Evolutionary conservation across 129 eudicot genomes (phyloP), one percentile per base, ranked within the genome.

Genomic region (Erigeron canadensis): DNA sequence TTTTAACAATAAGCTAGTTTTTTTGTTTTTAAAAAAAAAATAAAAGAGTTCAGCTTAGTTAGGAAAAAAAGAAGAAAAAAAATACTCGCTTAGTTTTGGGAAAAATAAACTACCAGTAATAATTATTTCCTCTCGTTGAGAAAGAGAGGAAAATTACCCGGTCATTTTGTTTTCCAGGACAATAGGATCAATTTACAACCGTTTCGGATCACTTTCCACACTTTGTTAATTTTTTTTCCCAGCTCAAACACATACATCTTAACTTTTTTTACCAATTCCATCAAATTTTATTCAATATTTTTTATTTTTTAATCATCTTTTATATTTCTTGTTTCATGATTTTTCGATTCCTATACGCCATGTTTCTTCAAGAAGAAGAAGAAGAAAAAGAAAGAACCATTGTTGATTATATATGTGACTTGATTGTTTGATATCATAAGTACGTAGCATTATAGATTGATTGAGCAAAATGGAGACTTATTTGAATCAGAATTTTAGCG

Each of bases 401-500:
- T 18, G 22, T 34, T 37, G 18, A 38, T 76, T 17, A 13, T 19
- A 68, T 21, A 21, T 46, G 41, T 34, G 40, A 18, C 68, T 76
- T 58, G 23, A 59, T 58, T 72, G 46, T 28, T 75, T 28, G 2
- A 23, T 40, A 9, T 16, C 37, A n/a, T 59, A 46, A 67, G 38
- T 54, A 38, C 61, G 47, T 22, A 15, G 9, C 21, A 45, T 67
- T 34, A 6, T 67, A 43, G 74, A 44, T 17, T 51, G n/a, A 50
- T 23, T 54, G 59, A 70, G 63, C 23, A 60, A 69, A 17, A 92
- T 92, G 98, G 96, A 94, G 84, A 79, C 69, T 42, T 94, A 85
- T 55, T 71, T 90, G 81, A 82, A 89, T 56, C 85, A 90, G 50
- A 87, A 84, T 69, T 94, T 89, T 21, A 85, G 91, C 39, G 85